Conservation (phyloP, 2,329 filamentous ascomycete species). For the Pseudogymnoascus sp. region DNA sequence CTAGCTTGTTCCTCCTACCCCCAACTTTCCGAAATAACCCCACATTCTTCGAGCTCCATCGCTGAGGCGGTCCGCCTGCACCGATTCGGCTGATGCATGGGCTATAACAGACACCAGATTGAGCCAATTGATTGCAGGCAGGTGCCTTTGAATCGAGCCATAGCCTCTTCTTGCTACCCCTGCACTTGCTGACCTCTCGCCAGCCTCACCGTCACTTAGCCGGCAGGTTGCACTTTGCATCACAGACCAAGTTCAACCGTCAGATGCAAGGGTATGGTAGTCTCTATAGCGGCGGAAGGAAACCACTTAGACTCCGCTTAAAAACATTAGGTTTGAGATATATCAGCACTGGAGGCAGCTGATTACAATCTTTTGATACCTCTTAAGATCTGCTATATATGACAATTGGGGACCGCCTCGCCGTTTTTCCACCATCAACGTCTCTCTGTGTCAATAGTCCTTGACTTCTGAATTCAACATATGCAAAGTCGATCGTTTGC, state of each 20-base stretch:
- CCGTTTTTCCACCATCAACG: neutral
- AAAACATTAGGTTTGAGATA: constrained; percentile 21
- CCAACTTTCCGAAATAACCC: neutral
- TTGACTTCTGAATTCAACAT: constrained; percentile 1
- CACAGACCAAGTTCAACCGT: constrained; percentile 9
- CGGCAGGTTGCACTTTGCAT: constrained; percentile 5
- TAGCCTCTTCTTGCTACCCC: neutral
- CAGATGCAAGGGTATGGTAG: constrained; percentile 6
- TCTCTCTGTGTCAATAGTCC: neutral
- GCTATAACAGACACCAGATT: neutral
- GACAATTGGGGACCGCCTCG: neutral
- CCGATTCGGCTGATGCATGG: constrained; percentile 9
- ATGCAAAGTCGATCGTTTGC: neutral
- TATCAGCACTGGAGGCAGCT: constrained; percentile 23
- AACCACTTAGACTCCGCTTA: constrained; percentile 18
- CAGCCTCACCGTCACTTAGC: constrained; percentile 10
- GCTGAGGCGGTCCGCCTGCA: constrained; percentile 9
- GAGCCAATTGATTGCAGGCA: constrained; percentile 10
- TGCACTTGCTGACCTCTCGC: constrained; percentile 1
- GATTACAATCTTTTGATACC: constrained; percentile 17
- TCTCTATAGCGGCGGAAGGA: constrained; percentile 7
- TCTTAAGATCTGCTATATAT: constrained; percentile 9
- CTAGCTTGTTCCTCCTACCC: constrained; percentile 3
- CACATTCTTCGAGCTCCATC: constrained; percentile 4
- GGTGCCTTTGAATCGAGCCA: neutral